Conservation (phyloP, 768 basidiomycete genomes). For the Russula compacta region DNA sequence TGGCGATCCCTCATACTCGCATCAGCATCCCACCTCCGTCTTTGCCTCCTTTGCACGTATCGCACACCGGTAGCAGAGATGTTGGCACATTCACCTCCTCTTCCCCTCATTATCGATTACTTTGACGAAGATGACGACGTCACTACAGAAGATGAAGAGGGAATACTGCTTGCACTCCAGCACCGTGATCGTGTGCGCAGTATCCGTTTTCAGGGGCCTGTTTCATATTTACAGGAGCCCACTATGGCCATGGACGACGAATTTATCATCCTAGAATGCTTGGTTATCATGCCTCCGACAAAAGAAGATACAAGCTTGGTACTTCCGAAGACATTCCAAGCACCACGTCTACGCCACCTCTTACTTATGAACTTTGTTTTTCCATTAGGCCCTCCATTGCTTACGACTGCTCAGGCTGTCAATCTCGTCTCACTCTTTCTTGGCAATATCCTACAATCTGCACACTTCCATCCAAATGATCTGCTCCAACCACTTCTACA, state of each 20-base stretch:
- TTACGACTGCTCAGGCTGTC: background rate
- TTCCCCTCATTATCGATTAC: background rate
- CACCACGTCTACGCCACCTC: background rate
- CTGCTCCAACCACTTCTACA: background rate
- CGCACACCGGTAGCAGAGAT: background rate
- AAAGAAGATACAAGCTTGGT: background rate
- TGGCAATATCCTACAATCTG: no score
- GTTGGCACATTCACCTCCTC: background rate
- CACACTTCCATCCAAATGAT: background rate
- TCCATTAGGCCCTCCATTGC: background rate
- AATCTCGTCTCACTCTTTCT: background rate
- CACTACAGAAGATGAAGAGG: background rate
- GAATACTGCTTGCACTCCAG: background rate
- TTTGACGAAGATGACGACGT: background rate
- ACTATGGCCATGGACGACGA: background rate
- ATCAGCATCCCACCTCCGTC: background rate
- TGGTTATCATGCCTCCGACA: background rate
- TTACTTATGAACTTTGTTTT: background rate
- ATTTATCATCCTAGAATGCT: background rate
- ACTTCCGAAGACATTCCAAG: background rate
- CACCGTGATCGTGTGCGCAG: background rate
- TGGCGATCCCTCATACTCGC: background rate
- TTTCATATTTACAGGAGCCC: background rate
- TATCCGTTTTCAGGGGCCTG: background rate
- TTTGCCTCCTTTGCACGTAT: background rate